A percentile compares a stretch with the other conserved stretches of the same genome.
These are phyloP conservation scores for Termitomyces bulborhizus DNA, from an alignment of 768 basidiomycete species.

Conservation along the genomic window DNA sequence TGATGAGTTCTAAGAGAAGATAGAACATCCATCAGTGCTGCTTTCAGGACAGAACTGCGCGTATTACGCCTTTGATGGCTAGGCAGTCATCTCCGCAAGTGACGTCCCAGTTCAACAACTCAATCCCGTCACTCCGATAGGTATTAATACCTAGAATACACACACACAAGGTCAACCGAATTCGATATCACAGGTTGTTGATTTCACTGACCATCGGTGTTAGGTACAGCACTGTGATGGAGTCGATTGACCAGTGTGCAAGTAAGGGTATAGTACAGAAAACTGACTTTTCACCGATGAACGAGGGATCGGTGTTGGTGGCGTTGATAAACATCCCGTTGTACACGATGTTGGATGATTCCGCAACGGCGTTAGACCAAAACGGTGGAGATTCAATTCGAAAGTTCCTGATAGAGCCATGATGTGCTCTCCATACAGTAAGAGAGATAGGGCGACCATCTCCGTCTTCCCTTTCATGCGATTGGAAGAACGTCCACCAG, in stretches of 20 bases:
- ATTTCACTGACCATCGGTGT: constrained; percentile 44
- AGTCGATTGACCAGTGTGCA: background rate
- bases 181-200: background rate
- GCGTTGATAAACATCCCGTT: constrained; percentile 56
- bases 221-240: constrained; percentile 41
- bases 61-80: constrained; percentile 55
- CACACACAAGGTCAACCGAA: background rate
- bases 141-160: constrained; percentile 43
- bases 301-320: constrained; percentile 46
- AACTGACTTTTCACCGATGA: constrained; percentile 42
- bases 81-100: constrained; percentile 61
- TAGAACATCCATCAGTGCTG: background rate
- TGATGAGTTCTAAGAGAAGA: constrained; percentile 37
- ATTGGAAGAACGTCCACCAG: constrained; percentile 53
- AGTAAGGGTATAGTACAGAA: background rate
- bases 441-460: constrained; percentile 55
- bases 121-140: constrained; percentile 42
- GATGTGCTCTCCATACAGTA: constrained; percentile 38
- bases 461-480: constrained; percentile 40
- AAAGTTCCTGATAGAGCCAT: constrained; percentile 41
- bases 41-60: background rate
- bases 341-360: constrained; percentile 42
- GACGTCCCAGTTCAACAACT: constrained; percentile 51
- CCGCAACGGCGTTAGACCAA: constrained; percentile 52
- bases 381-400: constrained; percentile 50